Evolutionary conservation across 495 filamentous ascomycete genomes (phyloP), one percentile per base, ranked within the genome.

Genomic region (Hypoxylon fragiforme): DNA sequence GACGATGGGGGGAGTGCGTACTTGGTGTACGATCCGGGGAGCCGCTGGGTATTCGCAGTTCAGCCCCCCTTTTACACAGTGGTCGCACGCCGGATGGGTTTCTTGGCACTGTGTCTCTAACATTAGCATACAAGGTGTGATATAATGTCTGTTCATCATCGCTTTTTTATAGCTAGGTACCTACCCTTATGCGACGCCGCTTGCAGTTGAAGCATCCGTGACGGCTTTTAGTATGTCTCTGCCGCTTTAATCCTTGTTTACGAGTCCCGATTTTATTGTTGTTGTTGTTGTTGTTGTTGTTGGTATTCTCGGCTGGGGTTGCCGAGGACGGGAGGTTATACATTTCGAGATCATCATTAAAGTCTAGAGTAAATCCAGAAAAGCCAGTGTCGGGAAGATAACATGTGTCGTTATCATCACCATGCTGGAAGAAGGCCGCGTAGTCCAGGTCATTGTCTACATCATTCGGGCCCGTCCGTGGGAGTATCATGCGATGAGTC

Each of bases 201-300:
- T 87, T 87, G 74, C 84, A 87, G 66, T 83, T 82, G 52, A 77
- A 82, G 59, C 84, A 87, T 1, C 83, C 84, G n/a, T 75, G 66
- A 2, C 84, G 70, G 20, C 80, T 84, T 63, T 87, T 87, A 1
- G 77, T 85, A 49, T 85, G 83, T 0, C 77, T 76, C 26, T 71
- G 44, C 31, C 76, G 58, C 61, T 78, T 74, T n/a, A 73, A 44
- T 35, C 69, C 64, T 26, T 63, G 68, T 44, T 54, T 71, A 12
- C 51, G 55, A 22, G 13, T 36, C 32, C 44, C 32, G 12, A 38
- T 57, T 11, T 42, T 24, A 18, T 26, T 50, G 12, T 52, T 28
- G 3, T 31, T 34, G 5, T 44, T 32, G 12, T 43, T 57, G 13
- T 42, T 24, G 19, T 26, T 50, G 12, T 52, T 28, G 3, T 31